A percentile compares a stretch with the other conserved stretches of the same genome.
phyloP scores from a whole-genome alignment of 257 asterid species.

The Leptodermis oblonga region DNA sequence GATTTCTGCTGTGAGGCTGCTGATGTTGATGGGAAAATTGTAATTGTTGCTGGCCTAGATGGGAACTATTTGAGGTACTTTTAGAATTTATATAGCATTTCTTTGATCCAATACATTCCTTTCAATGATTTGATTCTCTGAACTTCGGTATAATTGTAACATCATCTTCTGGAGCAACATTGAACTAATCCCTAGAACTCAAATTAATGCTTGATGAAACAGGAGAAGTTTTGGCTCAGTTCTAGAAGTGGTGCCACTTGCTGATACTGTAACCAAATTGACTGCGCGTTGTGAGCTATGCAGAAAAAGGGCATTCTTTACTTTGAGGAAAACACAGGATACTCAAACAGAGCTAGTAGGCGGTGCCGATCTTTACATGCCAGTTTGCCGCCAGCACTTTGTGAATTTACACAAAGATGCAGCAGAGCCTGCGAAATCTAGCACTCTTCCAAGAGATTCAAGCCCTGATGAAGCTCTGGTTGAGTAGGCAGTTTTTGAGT shows the following conservation, averaged over 20 bases:
- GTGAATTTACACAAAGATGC: conserved; percentile 24
- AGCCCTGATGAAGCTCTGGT: not conserved
- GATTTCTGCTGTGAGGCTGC: conserved; percentile 77
- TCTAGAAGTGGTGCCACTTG: conserved; percentile 65
- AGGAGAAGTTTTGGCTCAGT: conserved; percentile 66
- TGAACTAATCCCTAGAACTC: not conserved
- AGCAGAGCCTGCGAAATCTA: conserved; percentile 14
- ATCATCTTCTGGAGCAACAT: not conserved
- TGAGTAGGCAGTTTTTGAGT: conserved; percentile 2
- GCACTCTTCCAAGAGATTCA: not conserved
- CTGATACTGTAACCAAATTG: conserved; percentile 71
- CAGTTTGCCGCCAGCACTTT: conserved; percentile 82
- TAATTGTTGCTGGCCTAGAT: conserved; percentile 84
- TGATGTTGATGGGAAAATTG: conserved; percentile 65
- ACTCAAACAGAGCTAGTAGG: conserved; percentile 68
- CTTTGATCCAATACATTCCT: not conserved
- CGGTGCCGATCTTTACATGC: conserved; percentile 85
- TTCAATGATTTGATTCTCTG: not conserved
- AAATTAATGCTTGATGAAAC: not conserved
- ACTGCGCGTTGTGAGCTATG: conserved; percentile 79
- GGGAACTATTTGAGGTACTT: conserved; percentile 77
- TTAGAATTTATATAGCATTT: not conserved
- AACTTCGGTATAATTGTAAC: too few relatives aligned
- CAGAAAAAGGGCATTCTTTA: conserved; percentile 63
- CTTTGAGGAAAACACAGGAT: conserved; percentile 60